These are phyloP conservation scores for Podospora tetraspora DNA, from an alignment of 495 filamentous ascomycete species.

Conservation along the genomic window DNA sequence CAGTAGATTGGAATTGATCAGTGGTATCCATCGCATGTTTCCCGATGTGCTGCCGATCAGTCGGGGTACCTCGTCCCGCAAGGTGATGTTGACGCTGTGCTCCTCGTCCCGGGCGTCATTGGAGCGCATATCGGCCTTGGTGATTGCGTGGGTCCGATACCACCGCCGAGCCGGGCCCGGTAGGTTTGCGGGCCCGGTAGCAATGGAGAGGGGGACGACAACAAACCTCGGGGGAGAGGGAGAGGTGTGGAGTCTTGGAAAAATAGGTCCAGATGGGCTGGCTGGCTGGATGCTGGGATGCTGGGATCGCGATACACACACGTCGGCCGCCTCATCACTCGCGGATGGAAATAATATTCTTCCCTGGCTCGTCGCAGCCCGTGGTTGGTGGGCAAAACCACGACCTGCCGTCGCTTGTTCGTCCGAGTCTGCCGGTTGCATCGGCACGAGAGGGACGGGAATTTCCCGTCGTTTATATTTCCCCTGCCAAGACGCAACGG, in stretches of 20 bases:
- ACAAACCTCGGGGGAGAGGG: neutral
- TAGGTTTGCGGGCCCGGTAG: neutral
- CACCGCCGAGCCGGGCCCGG: neutral
- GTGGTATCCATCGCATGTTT: constrained; percentile 4
- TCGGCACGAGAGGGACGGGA: neutral
- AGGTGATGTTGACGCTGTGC: neutral
- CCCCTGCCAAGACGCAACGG: neutral
- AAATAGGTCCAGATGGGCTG: neutral
- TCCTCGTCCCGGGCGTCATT: neutral
- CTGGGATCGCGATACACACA: neutral
- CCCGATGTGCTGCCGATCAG: neutral
- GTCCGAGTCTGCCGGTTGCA: neutral
- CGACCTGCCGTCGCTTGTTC: neutral
- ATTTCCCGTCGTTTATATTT: neutral
- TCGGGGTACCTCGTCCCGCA: no score
- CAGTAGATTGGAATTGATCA: constrained; percentile 26
- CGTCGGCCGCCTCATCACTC: neutral
- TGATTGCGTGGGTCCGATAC: neutral
- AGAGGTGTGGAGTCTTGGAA: neutral
- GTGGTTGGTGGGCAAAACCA: neutral
- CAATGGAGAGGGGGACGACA: neutral
- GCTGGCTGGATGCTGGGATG: neutral
- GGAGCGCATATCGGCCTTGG: neutral
- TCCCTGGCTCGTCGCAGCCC: neutral
- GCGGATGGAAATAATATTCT: neutral